Base-by-base conservation (phyloP, 139 green algal species). In the Chlorella ohadii region DNA sequence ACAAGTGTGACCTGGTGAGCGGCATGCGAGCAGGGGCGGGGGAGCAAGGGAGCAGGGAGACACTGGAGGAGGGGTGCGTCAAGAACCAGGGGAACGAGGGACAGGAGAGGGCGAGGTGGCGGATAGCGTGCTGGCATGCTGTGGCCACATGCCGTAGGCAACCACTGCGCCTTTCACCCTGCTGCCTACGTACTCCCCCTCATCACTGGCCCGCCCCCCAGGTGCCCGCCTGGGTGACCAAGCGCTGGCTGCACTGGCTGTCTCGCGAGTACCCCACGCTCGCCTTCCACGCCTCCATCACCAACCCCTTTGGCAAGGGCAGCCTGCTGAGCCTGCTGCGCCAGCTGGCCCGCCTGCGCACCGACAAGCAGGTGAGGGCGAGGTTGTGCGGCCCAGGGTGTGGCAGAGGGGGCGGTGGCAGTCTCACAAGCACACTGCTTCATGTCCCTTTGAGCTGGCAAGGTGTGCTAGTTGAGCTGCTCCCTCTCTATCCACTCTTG, bases 271-370 rank as follows among this genome's bases (percentile, higher is more conserved):
- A 96, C 82, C 97, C 97, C 22, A 98, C 95, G 2, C 93, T 99
- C 15, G 97, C 97, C 73, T 99, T 99, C 92, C 97, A 99, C 82
- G 95, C 97, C 25, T 95, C 87, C 65, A 92, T 99, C 79, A 99
- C 94, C 61, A 98, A 99, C 88, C 94, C 97, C 73, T 99, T 99
- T 91, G 97, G 97, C 86, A 99, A 99, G 93, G 97, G 97, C 38
- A 90, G 90, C 56, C 90, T 98, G 83, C 90, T 98, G 61, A 90
- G 88, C 57, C 85, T 98, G 78, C 90, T 97, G 84, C 88, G 96
- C 86, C 94, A 98, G 86, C 92, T 99, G 33, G 90, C 84, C 31
- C 44, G 44, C 44, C 44, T 51, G 44, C 44, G 44, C 44, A 51
- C 44, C 44, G 44, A 51, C 44, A 51, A 51, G 44, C 44, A 51